A percentile compares a stretch with the other conserved stretches of the same genome.
Conservation (phyloP, 1,139 yeast species). For the Debaryomycetaceae sp. region DNA sequence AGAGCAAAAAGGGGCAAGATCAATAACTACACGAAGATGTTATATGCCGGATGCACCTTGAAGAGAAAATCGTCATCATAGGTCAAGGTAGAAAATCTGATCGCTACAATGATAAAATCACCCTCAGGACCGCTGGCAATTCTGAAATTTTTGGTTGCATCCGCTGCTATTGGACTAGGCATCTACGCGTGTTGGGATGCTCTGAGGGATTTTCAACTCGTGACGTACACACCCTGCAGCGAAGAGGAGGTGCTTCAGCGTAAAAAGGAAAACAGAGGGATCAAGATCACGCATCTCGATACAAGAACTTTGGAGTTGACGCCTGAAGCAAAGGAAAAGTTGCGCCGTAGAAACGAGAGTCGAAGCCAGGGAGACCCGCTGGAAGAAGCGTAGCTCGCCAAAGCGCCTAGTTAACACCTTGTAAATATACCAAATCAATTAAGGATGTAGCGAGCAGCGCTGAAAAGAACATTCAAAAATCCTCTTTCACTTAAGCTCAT, state of each 20-base stretch:
- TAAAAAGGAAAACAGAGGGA: constrained; percentile 28
- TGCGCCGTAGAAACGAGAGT: too few species aligned
- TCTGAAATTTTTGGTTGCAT: constrained; percentile 33
- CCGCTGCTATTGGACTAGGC: constrained; percentile 33
- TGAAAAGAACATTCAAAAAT: too few species aligned
- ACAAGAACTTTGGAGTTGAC: constrained; percentile 38
- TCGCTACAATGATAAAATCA: not conserved
- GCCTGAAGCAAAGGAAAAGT: constrained; percentile 39
- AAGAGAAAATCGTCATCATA: not conserved
- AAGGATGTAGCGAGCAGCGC: too few species aligned
- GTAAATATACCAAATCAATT: too few species aligned
- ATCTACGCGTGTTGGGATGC: constrained; percentile 28
- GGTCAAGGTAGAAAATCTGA: not conserved
- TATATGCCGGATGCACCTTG: constrained; percentile 1
- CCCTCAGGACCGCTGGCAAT: constrained; percentile 29
- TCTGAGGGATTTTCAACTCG: constrained; percentile 38
- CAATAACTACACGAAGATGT: too few species aligned
- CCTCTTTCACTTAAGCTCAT: too few species aligned
- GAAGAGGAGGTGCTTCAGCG: constrained; percentile 39
- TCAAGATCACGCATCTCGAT: constrained; percentile 30
- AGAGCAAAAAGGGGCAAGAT: too few species aligned
- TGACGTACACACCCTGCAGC: constrained; percentile 36
- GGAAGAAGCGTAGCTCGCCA: too few species aligned
- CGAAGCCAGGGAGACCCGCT: too few species aligned
- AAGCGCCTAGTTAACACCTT: too few species aligned